Percentiles rank a stretch among this genome's conserved stretches.
These are phyloP conservation scores for Leccinum barrowsii DNA, from an alignment of 768 basidiomycete genomes.

Conservation along the genomic window DNA sequence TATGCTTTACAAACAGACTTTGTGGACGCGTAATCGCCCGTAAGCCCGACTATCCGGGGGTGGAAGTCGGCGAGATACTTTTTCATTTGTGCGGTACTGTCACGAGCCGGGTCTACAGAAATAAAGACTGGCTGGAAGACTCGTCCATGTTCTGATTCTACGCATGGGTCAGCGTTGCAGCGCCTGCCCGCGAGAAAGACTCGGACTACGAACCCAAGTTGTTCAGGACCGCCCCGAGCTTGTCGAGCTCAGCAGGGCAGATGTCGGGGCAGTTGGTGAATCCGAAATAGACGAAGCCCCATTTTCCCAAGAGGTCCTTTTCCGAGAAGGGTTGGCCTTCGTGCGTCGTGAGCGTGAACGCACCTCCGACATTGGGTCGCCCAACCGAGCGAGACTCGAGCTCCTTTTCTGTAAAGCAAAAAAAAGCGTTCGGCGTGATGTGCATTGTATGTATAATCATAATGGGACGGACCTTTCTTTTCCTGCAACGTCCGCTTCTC, in stretches of 20 bases:
- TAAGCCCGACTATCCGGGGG: slow-evolving; percentile 82
- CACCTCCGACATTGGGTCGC: slow-evolving; percentile 85
- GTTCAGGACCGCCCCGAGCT: slow-evolving; percentile 77
- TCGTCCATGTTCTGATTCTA: slow-evolving; percentile 67
- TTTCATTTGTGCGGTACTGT: slow-evolving; percentile 58
- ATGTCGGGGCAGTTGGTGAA: slow-evolving; percentile 99
- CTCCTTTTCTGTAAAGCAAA: slow-evolving; percentile 58
- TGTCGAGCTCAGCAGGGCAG: slow-evolving; percentile 96
- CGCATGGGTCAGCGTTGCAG: slow-evolving; percentile 7
- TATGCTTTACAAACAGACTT: slow-evolving; percentile 93
- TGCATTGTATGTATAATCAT: not conserved
- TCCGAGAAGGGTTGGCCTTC: slow-evolving; percentile 68
- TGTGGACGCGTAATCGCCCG: slow-evolving; percentile 78
- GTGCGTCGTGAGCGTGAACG: slow-evolving; percentile 63
- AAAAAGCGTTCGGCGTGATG: not conserved
- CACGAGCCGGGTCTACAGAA: slow-evolving; percentile 94
- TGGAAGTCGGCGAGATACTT: slow-evolving; percentile 85
- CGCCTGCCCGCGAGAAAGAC: not conserved
- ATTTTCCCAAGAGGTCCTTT: slow-evolving; percentile 80
- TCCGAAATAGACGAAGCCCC: slow-evolving; percentile 95
- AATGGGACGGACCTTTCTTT: slow-evolving; percentile 57
- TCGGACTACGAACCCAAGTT: slow-evolving; percentile 53
- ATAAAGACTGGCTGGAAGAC: slow-evolving; percentile 90
- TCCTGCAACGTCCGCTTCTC: slow-evolving; percentile 81
- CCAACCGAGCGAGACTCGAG: slow-evolving; percentile 71